Evolutionary conservation across 805 yeast genomes (phyloP).

Genomic region (Pichia insulana): DNA sequence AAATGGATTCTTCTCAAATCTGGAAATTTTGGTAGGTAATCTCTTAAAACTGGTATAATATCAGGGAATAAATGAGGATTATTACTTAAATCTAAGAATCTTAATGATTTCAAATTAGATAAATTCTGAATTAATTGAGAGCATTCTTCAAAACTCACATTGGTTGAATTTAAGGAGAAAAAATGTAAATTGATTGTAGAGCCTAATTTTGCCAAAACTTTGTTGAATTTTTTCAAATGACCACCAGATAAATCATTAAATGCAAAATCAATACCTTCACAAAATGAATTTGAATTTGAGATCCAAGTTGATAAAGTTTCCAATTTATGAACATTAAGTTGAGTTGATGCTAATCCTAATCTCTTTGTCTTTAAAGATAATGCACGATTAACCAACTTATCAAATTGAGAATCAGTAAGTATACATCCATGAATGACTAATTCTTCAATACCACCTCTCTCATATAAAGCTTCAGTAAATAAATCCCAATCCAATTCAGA

Average conservation of each 20-base stretch:
- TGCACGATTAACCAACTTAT: constrained; percentile 33
- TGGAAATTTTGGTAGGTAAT: constrained; percentile 36
- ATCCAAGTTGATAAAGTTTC: constrained; percentile 41
- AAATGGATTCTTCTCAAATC: constrained; percentile 44
- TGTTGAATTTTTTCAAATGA: constrained; percentile 37
- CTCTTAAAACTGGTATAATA: constrained; percentile 35
- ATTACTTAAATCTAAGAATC: constrained; percentile 47
- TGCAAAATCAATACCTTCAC: constrained; percentile 49
- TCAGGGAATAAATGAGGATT: constrained; percentile 45
- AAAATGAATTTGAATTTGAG: constrained; percentile 32
- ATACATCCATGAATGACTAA: constrained; percentile 51
- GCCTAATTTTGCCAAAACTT: constrained; percentile 27
- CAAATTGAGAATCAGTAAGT: constrained; percentile 34
- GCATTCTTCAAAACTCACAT: constrained; percentile 31
- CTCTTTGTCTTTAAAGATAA: constrained; percentile 37
- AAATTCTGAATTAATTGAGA: constrained; percentile 33
- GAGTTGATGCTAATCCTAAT: constrained; percentile 47
- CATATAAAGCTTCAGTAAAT: constrained; percentile 33
- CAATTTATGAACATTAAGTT: constrained; percentile 35
- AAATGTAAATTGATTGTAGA: constrained; percentile 32
- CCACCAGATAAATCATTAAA: constrained; percentile 43
- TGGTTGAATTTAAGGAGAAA: constrained; percentile 45
- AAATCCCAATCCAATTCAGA: constrained; percentile 47
- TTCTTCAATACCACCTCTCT: constrained; percentile 48
- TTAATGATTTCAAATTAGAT: constrained; percentile 31